A percentile compares a stretch with the other conserved stretches of the same genome.
Conservation (phyloP, 2,329 filamentous ascomycete genomes). For the Diaporthe sp. region DNA sequence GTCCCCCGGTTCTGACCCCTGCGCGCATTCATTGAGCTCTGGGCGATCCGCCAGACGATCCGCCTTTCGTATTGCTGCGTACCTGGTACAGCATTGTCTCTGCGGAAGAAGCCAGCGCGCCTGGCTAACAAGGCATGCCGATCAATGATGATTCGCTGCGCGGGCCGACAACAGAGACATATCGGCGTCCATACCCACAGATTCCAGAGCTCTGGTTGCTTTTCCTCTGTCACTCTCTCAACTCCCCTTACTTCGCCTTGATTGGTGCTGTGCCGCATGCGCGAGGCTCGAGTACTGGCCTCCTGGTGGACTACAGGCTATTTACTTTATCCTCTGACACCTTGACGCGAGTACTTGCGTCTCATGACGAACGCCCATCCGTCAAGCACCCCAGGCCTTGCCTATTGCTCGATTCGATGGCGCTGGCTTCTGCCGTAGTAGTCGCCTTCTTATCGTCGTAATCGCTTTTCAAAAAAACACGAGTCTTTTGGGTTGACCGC, state of each 20-base stretch:
- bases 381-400: background rate
- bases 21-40: background rate
- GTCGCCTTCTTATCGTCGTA: background rate
- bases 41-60: background rate
- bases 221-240: background rate
- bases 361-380: background rate
- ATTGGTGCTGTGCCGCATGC: background rate
- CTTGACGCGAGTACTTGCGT: background rate
- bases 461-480: too few relatives aligned
- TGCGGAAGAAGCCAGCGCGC: background rate
- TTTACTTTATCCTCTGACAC: background rate
- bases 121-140: background rate
- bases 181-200: slow-evolving; percentile 4
- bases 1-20: slow-evolving; percentile 22
- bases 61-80: slow-evolving; percentile 9
- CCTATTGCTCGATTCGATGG: background rate
- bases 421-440: background rate
- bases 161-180: slow-evolving; percentile 1
- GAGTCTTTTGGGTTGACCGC: background rate
- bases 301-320: background rate
- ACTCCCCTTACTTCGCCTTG: slow-evolving; percentile 5
- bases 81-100: background rate
- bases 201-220: background rate
- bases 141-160: background rate
- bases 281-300: background rate